These are phyloP conservation scores for Senna tora DNA, from an alignment of 306 rosid species.

Conservation along the genomic window DNA sequence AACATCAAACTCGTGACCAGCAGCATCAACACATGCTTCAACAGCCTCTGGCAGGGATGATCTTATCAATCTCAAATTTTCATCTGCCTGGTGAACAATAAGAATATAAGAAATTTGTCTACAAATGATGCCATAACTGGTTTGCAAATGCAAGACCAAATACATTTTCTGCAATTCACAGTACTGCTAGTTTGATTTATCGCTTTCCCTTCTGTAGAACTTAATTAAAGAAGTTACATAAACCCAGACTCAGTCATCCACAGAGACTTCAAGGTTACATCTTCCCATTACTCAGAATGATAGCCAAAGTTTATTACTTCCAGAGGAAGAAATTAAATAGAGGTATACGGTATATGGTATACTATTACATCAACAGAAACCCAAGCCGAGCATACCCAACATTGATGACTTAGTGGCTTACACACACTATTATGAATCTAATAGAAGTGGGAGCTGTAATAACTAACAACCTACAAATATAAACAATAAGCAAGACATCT, in stretches of 20 bases:
- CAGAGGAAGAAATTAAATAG: conserved; percentile 2
- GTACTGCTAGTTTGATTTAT: conserved; percentile 26
- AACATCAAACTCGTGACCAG: conserved; percentile 94
- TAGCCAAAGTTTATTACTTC: conserved; percentile 6
- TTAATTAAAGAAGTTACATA: conserved; percentile 10
- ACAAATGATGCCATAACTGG: conserved; percentile 29
- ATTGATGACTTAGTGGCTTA: not conserved
- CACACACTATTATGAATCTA: not conserved
- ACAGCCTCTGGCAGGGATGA: conserved; percentile 91
- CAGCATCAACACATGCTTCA: conserved; percentile 94
- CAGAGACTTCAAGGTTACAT: not conserved
- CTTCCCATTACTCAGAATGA: conserved; percentile 25
- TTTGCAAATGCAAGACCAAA: conserved; percentile 27
- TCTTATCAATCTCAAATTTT: conserved; percentile 90
- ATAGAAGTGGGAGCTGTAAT: not conserved
- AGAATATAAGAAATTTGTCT: conserved; percentile 34
- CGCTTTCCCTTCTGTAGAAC: conserved; percentile 8
- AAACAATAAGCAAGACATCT: conserved; percentile 12
- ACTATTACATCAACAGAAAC: conserved; percentile 28
- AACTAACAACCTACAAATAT: not conserved
- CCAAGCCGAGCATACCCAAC: conserved; percentile 21
- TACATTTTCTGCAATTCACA: conserved; percentile 28
- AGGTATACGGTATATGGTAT: not conserved
- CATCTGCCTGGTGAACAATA: conserved; percentile 83
- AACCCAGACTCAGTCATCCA: conserved; percentile 31